Evolutionary conservation across 2,329 filamentous ascomycete genomes (phyloP), one percentile per base, ranked within the genome.

Genomic region (Ceratocystis eucalypticola): DNA sequence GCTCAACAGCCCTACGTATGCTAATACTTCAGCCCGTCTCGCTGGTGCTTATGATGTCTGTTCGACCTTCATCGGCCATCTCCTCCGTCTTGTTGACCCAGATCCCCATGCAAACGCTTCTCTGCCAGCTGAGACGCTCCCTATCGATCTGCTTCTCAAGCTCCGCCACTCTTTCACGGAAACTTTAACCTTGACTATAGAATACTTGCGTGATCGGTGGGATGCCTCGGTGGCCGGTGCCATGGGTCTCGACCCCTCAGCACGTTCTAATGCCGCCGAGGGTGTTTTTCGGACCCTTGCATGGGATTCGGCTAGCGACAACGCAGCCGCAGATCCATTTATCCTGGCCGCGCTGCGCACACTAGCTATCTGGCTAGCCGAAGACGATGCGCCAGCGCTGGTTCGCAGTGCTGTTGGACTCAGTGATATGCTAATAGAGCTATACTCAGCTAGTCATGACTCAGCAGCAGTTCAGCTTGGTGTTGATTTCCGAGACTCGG

Each of bases 161-260:
- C 75, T 88, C 5, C 80, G 84, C 48, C 82, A 79, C 62, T 77
- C 80, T 65, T 80, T 88, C 63, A 78, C 81, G 0, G 86, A 89
- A 71, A 84, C 85, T 2, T 79, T 88, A 71, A 84, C 83, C 0
- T 74, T 85, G 1, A 80, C 81, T 0, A 80, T 86, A 68, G 86
- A 88, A 74, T 86, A 85, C 72, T 77, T 89, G 1, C 81, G 85
- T 50, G 87, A 89, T 71, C 77, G 86, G n/a, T 88, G 84, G 83
- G 86, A 89, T 71, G 83, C 83, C 3, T 81, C 82, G 1, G 76
- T 83, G n/a, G 81, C 84, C 2, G 85, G 84, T 10, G 82, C 82
- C 5, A 79, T 81, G 72, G 84, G 84, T 2, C 72, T 88, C 5
- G 82, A 88, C 70, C 81, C 80, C 0, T 79, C 81, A 8, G 82